These are phyloP conservation scores for Apostasia ramifera DNA, from an alignment of 106 monocot genomes.

Conservation along the genomic window DNA sequence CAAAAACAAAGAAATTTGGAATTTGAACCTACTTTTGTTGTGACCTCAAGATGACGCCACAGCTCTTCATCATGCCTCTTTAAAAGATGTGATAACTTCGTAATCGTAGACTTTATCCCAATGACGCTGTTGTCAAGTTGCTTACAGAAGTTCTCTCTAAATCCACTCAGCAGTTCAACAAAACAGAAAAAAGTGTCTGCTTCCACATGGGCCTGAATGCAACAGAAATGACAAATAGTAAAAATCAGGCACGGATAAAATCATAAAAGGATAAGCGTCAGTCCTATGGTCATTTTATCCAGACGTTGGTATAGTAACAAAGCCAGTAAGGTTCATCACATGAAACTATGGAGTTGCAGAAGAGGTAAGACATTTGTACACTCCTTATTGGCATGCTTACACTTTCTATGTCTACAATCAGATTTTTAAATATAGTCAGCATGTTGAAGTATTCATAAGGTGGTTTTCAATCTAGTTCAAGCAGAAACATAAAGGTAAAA, in stretches of 20 bases:
- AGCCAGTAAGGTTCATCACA: too few relatives aligned
- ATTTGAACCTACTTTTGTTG: slow-evolving; percentile 15
- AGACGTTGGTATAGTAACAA: too few relatives aligned
- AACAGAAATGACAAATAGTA: slow-evolving; percentile 4
- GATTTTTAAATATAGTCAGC: too few relatives aligned
- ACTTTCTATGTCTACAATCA: too few relatives aligned
- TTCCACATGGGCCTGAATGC: slow-evolving; percentile 18
- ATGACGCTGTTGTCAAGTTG: slow-evolving; percentile 30
- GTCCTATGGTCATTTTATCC: too few relatives aligned
- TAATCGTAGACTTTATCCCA: slow-evolving; percentile 21
- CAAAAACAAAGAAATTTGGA: neutral
- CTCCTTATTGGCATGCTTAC: too few relatives aligned
- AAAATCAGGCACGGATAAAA: neutral
- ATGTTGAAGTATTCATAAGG: too few relatives aligned
- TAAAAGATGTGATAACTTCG: slow-evolving; percentile 17
- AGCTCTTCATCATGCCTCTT: slow-evolving; percentile 29
- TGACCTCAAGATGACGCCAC: slow-evolving; percentile 30
- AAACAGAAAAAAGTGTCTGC: slow-evolving; percentile 31
- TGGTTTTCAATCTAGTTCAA: too few relatives aligned
- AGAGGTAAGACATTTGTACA: too few relatives aligned
- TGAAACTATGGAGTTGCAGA: too few relatives aligned
- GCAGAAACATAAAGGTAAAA: too few relatives aligned
- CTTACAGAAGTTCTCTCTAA: slow-evolving; percentile 30
- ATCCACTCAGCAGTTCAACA: slow-evolving; percentile 23
- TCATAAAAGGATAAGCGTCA: too few relatives aligned